Evolutionary conservation across 257 asterid species (phyloP), one percentile per base, ranked within the genome.

Genomic region (Nicotiana benthamiana): DNA sequence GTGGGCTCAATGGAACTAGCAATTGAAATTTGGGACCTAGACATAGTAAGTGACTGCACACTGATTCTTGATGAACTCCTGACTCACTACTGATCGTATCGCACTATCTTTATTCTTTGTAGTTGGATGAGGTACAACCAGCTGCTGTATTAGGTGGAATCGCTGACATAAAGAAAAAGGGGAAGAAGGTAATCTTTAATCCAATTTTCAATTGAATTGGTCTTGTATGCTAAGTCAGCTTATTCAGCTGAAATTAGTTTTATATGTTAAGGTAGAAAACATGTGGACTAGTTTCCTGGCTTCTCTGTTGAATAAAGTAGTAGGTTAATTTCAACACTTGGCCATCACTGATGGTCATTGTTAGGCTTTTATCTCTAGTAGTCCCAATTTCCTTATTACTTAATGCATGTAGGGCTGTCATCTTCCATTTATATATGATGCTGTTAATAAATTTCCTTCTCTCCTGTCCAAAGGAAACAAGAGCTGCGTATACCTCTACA

Each of bases 1-100:
- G 95, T 96, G 77, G 99, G 97, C 72, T 91, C 97, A 61, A 92
- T 94, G 97, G 97, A 94, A 32, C 98, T 97, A 20, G 85, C 94
- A 62, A 96, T 94, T 51, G 97, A 96, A 84, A 92, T 96, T 85
- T 96, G 98, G 98, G 97, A 96, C 87, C 98, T 96, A 80, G 98
- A 94, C 75, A 84, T 87, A 59, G 98, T 96, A 90, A 34, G 97
- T 77, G 30, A 46, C 63, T n/a, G 48, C 48, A 12, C 51, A 9
- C n/a, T 60, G 20, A 30, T 18, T 18, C 48, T 65, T 80, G 53
- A 30, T 77, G 24, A 68, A 24, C 34, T 53, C 57, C 40, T 10
- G 27, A 75, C 59, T 54, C 43, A 8, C 40, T 34, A 75, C 7
- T 79, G 26, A 60, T 62, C n/a, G 5, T 13, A 79, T 43, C 61